Base-by-base conservation (phyloP, 192 early-diverging fungal genomes). In the Podochytrium sp. region DNA sequence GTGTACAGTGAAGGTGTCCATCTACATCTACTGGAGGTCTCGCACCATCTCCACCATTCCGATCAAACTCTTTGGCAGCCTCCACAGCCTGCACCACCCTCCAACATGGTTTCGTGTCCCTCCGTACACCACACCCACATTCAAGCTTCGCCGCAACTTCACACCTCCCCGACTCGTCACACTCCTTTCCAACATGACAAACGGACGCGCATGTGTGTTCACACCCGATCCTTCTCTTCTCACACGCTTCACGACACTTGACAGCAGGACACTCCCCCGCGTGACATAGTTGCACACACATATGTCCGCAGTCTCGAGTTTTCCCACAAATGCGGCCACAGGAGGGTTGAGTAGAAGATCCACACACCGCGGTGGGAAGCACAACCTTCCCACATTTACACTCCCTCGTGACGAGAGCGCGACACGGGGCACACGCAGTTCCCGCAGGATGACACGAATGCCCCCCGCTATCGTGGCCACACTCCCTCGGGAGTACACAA, bases 231-330 rank as follows among this genome's bases (percentile, higher is more conserved):
- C 60, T 16, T 20, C 7, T 38, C 35, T 62, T 32, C 10, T 29
- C 65, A 29, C 41, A 66, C 2, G 42, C 25, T 23, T 6, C 1
- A 49, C 18, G 23, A 34, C 60, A 62, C 34, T 62, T 38, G 14
- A 56, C 53, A 12, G 20, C 23, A 2, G 40, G 34, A 55, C 66
- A 69, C 12, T 10, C 29, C 7, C 23, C 63, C 2, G 27, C 47
- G n/a, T 69, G 66, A 37, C 66, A 69, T 30, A 69, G 25, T 37
- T 69, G 35, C 35, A 20, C 40, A 40, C 66, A 69, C 1, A 0
- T 18, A 35, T 69, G 66, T 20, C 35, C 47, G 37, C 66, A 69
- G 14, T 7, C 25, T n/a, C 25, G 2, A 25, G 33, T 20, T 25
- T 34, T 35, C 32, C 30, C 35, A 25, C 66, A 69, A 6, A 41